phyloP scores from a whole-genome alignment of 2,329 filamentous ascomycete genomes.

The Apiospora kogelbergensis region DNA sequence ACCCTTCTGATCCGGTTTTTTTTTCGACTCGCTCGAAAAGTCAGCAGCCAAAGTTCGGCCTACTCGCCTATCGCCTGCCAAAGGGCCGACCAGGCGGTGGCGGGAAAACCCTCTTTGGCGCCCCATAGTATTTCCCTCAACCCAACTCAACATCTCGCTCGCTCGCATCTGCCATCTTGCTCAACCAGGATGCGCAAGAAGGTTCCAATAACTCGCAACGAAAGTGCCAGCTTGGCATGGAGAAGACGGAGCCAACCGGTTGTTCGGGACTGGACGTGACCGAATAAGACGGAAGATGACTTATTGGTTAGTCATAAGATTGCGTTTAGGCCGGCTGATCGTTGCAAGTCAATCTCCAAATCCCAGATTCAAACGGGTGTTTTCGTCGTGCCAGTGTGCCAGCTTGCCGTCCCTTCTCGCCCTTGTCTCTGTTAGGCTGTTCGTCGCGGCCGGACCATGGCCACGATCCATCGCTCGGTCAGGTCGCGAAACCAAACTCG shows the following conservation, averaged over 20 bases:
- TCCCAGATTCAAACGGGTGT: background rate
- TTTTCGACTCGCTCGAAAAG: background rate
- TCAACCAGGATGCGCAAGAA: background rate
- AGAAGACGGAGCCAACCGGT: background rate
- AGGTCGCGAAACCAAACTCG: too few species aligned
- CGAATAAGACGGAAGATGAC: background rate
- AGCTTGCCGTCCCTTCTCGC: too few species aligned
- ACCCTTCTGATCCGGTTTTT: background rate
- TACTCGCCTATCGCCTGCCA: too few species aligned
- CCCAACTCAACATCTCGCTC: too few species aligned
- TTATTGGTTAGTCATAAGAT: background rate
- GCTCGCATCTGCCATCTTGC: too few species aligned
- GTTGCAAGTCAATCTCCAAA: background rate
- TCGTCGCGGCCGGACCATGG: background rate
- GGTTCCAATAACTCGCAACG: too few species aligned
- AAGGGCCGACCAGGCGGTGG: background rate
- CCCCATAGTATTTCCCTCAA: background rate
- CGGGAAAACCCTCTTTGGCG: background rate
- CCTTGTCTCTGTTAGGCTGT: too few species aligned
- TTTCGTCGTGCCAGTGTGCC: too few species aligned
- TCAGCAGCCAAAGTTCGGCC: background rate
- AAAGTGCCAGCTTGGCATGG: background rate
- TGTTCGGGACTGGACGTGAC: background rate
- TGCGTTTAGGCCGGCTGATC: background rate
- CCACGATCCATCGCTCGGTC: too few species aligned